Base-by-base conservation (phyloP, 306 rosid species). In the Styphnolobium japonicum region DNA sequence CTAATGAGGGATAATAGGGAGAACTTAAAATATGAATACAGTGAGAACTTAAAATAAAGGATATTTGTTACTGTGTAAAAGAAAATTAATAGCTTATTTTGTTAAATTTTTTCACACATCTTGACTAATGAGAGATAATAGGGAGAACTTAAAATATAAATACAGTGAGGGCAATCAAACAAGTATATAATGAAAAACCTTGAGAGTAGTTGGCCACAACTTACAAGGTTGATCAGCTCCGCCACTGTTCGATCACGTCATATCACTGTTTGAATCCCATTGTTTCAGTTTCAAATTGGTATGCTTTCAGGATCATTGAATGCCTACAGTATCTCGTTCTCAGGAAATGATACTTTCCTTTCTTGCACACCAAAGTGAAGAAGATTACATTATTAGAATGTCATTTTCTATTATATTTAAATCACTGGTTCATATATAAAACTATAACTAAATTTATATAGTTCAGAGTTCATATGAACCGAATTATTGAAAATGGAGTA, bases 401-500 rank as follows among this genome's bases (percentile, higher is more conserved):
- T 52, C 23, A n/a, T 82, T 70, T 33, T 11, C 16, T 64, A 10
- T 37, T 55, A 34, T 36, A 46, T 70, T 60, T 19, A 72, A 56
- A 67, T 75, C 73, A 19, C 6, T 42, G 29, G 46, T 75, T 31
- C 60, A 45, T 43, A 18, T 23, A 22, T 6, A 52, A 48, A 34
- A 29, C 46, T 27, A 43, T 45, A 61, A 51, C 27, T 79, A 37
- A 53, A 65, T 71, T 79, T 31, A n/a, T n/a, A 51, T 10, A 34
- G 39, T 52, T 76, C 18, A 36, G 22, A 69, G 69, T 61, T 72
- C 37, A 75, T 7, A 51, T 43, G 21, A 61, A 83, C 67, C 31
- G 57, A 71, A 43, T 68, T 49, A 74, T 65, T 57, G 68, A 45
- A 60, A 57, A 78, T 64, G 23, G 60, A 62, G n/a, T 86, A 95